Base-by-base conservation (phyloP, 106 monocot species). In the Dioscorea zingiberensis region DNA sequence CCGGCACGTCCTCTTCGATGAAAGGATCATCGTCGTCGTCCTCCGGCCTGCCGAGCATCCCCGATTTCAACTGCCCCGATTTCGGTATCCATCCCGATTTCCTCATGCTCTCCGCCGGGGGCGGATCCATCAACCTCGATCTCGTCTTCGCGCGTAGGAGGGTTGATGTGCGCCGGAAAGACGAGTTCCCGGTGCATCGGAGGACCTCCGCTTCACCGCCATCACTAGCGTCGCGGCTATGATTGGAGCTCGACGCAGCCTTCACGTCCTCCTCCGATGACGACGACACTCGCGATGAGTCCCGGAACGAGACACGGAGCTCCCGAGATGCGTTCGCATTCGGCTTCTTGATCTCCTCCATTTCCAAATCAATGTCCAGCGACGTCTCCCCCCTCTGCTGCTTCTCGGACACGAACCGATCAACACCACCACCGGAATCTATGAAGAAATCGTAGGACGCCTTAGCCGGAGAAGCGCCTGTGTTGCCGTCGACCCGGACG, bases 321-420 rank as follows among this genome's bases (percentile, higher is more conserved):
- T 88, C 85, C 60, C 66, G 74, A 15, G 93, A 85, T 13, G 22
- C 59, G 14, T 25, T 38, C 30, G 51, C 18, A 28, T 27, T 16
- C 7, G 60, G 55, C 23, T 59, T 78, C 67, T 60, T 80, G n/a
- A 86, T 71, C 58, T 79, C 78, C 27, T 83, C 72, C 83, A 84
- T 83, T 64, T 89, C 89, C 26, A 87, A 61, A 44, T 92, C 87
- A 65, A 81, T 27, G 46, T 84, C 85, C 25, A 88, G 70, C 3
- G 83, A 21, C 61, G 80, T 67, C 48, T 78, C 76, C 28, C 17
- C 76, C 28, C 17, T 76, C 58, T 60, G 57, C 63, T 83, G 76
- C 69, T 83, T 77, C 26, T 78, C 53, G 23, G 83, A 24, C 85
- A 82, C 16, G 53, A 55, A 53, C 79, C 73, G 30, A 87, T 83